Evolutionary conservation across 345 rosid species (phyloP).

Genomic region (Gossypium longicalyx): DNA sequence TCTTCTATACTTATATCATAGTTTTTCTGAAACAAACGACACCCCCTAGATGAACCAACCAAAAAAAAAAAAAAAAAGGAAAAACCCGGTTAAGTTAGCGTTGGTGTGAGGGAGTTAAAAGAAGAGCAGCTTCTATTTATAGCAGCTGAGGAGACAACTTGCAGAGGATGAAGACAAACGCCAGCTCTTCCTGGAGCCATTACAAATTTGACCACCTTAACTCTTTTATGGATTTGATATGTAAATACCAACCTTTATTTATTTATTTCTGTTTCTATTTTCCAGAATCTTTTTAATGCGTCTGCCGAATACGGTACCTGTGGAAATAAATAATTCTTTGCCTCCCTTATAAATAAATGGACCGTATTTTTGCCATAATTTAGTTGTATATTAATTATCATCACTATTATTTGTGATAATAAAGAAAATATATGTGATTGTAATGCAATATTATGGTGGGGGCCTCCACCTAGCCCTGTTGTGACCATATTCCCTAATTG

Average conservation of each 20-base stretch:
- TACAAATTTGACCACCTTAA: not conserved
- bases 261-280: not conserved
- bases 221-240: conserved; percentile 2
- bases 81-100: not conserved
- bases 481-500: not conserved
- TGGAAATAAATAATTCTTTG: conserved; percentile 2
- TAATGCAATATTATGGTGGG: not conserved
- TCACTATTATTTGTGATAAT: not conserved
- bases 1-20: conserved; percentile 20
- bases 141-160: conserved; percentile 8
- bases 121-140: conserved; percentile 14
- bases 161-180: not conserved
- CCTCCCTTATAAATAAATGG: not conserved
- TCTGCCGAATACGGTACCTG: conserved; percentile 14
- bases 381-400: not conserved
- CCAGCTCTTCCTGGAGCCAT: conserved; percentile 8
- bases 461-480: not conserved
- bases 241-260: not conserved
- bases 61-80: not conserved
- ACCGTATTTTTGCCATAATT: not conserved
- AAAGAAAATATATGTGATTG: conserved; percentile 1
- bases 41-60: not conserved
- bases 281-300: not conserved
- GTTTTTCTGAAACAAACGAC: not conserved
- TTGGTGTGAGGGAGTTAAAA: conserved; percentile 4